Conservation (phyloP, 2,329 filamentous ascomycete species). For the Colletotrichum paranaense region DNA sequence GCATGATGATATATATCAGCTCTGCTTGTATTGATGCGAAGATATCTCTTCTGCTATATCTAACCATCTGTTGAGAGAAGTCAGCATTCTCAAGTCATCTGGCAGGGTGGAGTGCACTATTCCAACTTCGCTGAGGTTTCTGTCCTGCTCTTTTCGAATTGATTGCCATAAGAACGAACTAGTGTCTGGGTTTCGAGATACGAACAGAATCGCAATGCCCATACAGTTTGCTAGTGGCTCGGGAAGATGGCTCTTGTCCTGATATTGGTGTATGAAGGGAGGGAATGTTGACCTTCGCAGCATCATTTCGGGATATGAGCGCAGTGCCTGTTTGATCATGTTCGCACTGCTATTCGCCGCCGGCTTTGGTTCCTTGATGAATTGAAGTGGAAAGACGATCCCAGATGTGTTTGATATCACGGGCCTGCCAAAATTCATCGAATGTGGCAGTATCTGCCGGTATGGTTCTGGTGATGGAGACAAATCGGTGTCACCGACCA, state of each 20-base stretch:
- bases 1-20: constrained; percentile 32
- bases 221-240: constrained; percentile 26
- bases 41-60: background rate
- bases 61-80: background rate
- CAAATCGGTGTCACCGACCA: background rate
- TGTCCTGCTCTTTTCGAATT: constrained; percentile 19
- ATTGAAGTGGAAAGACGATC: background rate
- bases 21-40: constrained; percentile 29
- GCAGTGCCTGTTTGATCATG: constrained; percentile 14
- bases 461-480: background rate
- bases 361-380: background rate
- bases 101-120: background rate
- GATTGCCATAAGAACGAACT: constrained; percentile 21
- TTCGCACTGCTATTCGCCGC: background rate
- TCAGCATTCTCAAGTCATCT: background rate
- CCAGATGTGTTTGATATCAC: background rate
- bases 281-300: constrained; percentile 30
- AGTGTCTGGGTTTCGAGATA: constrained; percentile 17
- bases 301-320: constrained; percentile 29
- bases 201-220: constrained; percentile 21
- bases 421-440: too few species aligned
- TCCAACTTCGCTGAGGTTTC: constrained; percentile 11
- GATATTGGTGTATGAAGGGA: constrained; percentile 29
- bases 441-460: background rate
- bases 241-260: constrained; percentile 18